Base-by-base conservation (phyloP, 2,329 filamentous ascomycete genomes). In the Anisogramma anomala region DNA sequence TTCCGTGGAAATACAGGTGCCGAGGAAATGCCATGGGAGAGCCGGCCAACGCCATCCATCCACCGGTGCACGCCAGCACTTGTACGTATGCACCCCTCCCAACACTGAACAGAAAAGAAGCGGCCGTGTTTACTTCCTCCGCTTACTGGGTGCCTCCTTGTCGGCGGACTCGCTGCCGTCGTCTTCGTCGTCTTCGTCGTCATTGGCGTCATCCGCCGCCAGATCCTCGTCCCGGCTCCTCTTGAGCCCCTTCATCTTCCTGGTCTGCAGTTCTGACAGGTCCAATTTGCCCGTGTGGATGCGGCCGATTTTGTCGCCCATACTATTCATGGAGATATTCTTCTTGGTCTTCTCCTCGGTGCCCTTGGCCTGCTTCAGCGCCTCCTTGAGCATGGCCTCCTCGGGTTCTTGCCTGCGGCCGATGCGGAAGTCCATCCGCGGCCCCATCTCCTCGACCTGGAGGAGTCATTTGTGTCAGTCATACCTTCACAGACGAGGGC, bases 201-300 rank as follows among this genome's bases (percentile, higher is more conserved):
- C 61, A 45, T 66, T 66, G 13, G 54, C 66, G 3, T 65, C 68
- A 38, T 72, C 75, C 18, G 67, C 68, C 31, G 70, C 71, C 37
- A 65, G 67, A 38, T 72, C 69, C 18, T 75, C 64, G 48, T 79
- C 79, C 41, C 85, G 76, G 49, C 73, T 78, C 50, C 91, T 74
- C 76, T 96, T 98, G 52, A 98, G 64, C 51, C 88, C 91, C 78
- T 98, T 98, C 88, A 98, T 96, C 77, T 98, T 98, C 58, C 91
- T 80, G 39, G 88, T 93, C 70, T 98, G 91, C 62, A 98, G 63
- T 53, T 82, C 75, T 57, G 70, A 72, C 45, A 98, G 72, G 65
- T 98, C 87, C 65, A 95, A 87, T 67, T 82, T 86, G 56, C 84
- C 86, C 46, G 94, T 64, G 61, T 98, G 91, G 49, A 98, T 83